Evolutionary conservation across 176 grass and related monocot species (phyloP), one percentile per base, ranked within the genome.

Genomic region (Areca catechu): DNA sequence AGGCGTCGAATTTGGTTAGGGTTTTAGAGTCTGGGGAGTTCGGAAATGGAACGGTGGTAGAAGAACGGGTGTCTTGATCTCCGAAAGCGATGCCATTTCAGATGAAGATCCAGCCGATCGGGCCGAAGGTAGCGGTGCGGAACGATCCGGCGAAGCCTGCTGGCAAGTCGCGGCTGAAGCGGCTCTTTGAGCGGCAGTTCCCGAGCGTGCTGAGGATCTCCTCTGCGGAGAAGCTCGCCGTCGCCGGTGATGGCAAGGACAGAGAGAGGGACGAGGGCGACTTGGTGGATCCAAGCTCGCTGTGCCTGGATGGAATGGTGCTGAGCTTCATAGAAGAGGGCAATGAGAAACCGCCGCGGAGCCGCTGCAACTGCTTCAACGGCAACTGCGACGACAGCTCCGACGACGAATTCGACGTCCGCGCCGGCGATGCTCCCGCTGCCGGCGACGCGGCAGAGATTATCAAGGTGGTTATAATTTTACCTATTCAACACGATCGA

Each of bases 311-410:
- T 55, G 7, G 19, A 19, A 55, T 55, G 53, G 21, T 55, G 7
- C 53, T 55, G 34, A 43, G 19, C 66, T 69, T 49, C 66, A 57
- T 57, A 34, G 66, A 69, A n/a, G 66, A 57, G n/a, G 48, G 54
- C 30, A 19, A 24, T 53, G 66, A 69, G 53, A 69, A 69, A 21
- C 34, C 66, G 1, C 20, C 54, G 21, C 54, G 54, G 16, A 56
- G 24, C 37, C 54, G 66, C 20, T 49, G 66, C 51, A 67, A 69
- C 25, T 48, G 66, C 48, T 66, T 66, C 49, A 20, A 52, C 18
- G 49, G 63, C 49, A 52, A 28, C 48, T 66, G 20, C 48, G 48
- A 53, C 21, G 63, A 52, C 7, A 52, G 48, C 22, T 52, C 49
- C 20, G 21, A 28, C 49, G 63, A 52, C 23, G 48, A 52, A 22